Conservation (phyloP, 2,329 filamentous ascomycete species). For the Apiospora rasikravindrae region DNA sequence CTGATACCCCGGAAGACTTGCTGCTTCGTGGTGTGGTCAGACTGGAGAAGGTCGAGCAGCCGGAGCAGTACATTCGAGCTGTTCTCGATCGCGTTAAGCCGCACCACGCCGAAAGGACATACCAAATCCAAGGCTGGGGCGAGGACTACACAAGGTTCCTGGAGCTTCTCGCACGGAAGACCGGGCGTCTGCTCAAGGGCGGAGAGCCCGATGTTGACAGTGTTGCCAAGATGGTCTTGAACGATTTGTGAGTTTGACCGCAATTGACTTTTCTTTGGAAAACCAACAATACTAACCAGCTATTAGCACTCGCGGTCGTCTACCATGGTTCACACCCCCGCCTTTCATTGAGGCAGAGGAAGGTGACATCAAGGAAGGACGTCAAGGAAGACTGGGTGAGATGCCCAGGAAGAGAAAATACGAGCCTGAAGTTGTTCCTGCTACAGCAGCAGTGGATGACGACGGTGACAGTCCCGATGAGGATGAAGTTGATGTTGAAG, state of each 20-base stretch:
- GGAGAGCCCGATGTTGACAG: slow-evolving; percentile 96
- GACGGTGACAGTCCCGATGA: slow-evolving; percentile 38
- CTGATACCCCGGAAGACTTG: slow-evolving; percentile 66
- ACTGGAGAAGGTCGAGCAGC: slow-evolving; percentile 95
- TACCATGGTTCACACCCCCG: slow-evolving; percentile 93
- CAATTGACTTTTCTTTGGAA: background rate
- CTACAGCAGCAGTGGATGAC: slow-evolving; percentile 37
- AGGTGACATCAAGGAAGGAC: slow-evolving; percentile 64
- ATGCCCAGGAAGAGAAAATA: slow-evolving; percentile 83
- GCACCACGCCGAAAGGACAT: slow-evolving; percentile 90
- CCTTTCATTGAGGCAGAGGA: slow-evolving; percentile 61
- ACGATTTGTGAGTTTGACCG: slow-evolving; percentile 69
- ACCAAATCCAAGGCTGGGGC: slow-evolving; percentile 81
- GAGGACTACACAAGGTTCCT: slow-evolving; percentile 82
- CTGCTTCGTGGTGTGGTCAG: slow-evolving; percentile 89
- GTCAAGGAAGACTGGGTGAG: slow-evolving; percentile 81
- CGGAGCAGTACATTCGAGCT: slow-evolving; percentile 91
- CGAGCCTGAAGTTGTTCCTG: slow-evolving; percentile 52
- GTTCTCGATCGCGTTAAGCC: slow-evolving; percentile 81
- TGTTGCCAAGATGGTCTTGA: slow-evolving; percentile 95
- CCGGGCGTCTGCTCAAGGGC: slow-evolving; percentile 83
- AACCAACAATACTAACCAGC: background rate
- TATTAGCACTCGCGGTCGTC: slow-evolving; percentile 77
- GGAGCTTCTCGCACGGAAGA: slow-evolving; percentile 84
- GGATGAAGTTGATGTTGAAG: slow-evolving; percentile 34